These are phyloP conservation scores for Lumnitzera littorea DNA, from an alignment of 345 rosid genomes.

Conservation along the genomic window DNA sequence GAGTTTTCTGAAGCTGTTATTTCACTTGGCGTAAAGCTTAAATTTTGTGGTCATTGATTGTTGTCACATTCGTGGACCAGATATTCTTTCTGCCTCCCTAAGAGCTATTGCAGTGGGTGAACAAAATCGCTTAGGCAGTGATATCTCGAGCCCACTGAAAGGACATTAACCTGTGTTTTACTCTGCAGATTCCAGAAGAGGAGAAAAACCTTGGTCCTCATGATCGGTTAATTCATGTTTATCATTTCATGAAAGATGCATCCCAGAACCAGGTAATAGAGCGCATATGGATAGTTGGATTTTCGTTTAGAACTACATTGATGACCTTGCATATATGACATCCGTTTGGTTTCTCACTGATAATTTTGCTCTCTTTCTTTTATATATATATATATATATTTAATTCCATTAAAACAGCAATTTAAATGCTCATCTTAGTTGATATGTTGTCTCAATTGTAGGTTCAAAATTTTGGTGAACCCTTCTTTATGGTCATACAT, in stretches of 20 bases:
- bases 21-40: background rate
- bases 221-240: slow-evolving; percentile 66
- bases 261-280: slow-evolving; percentile 44
- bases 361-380: background rate
- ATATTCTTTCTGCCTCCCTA: no score
- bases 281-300: background rate
- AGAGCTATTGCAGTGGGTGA: no score
- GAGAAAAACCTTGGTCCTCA: slow-evolving; percentile 58
- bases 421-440: background rate
- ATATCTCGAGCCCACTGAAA: no score
- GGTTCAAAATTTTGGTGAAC: slow-evolving; percentile 72
- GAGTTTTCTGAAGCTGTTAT: background rate
- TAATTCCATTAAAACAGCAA: background rate
- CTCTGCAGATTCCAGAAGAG: slow-evolving; percentile 55
- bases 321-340: background rate
- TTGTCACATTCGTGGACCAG: no score
- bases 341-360: background rate
- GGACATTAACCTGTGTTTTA: background rate
- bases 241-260: slow-evolving; percentile 59
- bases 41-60: no score
- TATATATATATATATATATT: background rate
- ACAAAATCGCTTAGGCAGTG: no score
- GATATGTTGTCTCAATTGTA: slow-evolving; percentile 17
- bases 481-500: slow-evolving; percentile 62
- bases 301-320: background rate